phyloP scores from a whole-genome alignment of 2,329 filamentous ascomycete species.

The Botrytis tulipae region DNA sequence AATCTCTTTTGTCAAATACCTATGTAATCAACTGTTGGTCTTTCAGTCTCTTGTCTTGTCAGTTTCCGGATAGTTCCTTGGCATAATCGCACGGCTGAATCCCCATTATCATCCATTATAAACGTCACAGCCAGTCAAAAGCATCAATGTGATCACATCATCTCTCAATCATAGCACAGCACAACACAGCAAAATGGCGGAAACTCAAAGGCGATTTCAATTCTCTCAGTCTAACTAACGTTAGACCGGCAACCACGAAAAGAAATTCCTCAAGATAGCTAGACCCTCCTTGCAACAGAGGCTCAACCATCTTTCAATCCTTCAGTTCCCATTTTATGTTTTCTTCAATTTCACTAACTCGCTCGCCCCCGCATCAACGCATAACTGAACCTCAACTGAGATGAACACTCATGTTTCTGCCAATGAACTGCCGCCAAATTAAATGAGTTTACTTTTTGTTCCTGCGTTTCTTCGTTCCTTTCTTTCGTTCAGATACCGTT shows the following conservation, averaged over 20 bases:
- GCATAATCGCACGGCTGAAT: neutral
- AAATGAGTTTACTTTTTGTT: neutral
- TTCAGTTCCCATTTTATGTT: neutral
- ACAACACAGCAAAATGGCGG: neutral
- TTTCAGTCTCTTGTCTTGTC: neutral
- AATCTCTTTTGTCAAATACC: neutral
- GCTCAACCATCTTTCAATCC: neutral
- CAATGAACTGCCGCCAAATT: neutral
- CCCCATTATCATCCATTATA: no score
- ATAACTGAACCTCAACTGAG: neutral
- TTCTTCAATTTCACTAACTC: neutral
- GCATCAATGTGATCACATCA: neutral
- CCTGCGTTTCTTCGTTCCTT: no score
- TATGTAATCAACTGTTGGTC: neutral
- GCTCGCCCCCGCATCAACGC: neutral
- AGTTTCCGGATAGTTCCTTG: neutral
- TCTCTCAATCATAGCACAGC: neutral
- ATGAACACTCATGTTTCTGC: neutral
- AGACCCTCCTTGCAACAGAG: neutral
- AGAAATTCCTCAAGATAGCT: neutral
- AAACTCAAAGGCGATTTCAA: neutral
- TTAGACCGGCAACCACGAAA: neutral
- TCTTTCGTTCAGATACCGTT: neutral
- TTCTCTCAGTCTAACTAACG: constrained; percentile 1
- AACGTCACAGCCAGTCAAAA: neutral